Evolutionary conservation across 176 grass and related monocot species (phyloP), one percentile per base, ranked within the genome.

Genomic region (Neostapfia colusana): DNA sequence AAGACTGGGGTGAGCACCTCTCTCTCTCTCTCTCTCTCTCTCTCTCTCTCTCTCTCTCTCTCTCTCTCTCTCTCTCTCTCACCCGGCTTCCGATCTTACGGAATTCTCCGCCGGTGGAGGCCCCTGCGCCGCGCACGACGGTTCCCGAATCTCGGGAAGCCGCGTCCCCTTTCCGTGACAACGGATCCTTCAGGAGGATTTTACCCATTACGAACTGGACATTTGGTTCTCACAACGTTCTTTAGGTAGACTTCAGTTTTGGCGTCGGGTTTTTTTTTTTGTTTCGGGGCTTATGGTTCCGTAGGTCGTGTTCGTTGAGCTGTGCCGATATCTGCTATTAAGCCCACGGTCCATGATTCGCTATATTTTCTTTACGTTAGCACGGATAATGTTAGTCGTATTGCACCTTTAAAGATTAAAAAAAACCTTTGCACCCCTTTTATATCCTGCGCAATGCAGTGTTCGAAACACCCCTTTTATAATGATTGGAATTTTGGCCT

Each of bases 1-100:
- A 87, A 67, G 85, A 87, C 85, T 87, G 85, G 85, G 85, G 85
- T 87, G 50, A 87, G 79, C 74, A 5, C 49, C 39, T 72, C 63
- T 23, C 42, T 43, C 42, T 43, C 42, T 43, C 10, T 31, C 31
- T 3, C 31, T 31, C 31, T 31, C 43, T 45, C 7, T 39, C 61
- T 17, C 70, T 3, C 17, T 20, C 44, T 3, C 56, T 83, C 74
- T 72, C 10, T 24, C 18, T 12, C 18, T 8, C 0, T 61, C 17
- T 18, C n/a, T n/a, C n/a, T n/a, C n/a, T n/a, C n/a, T n/a, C n/a
- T n/a, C n/a, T n/a, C n/a, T n/a, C n/a, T n/a, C n/a, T n/a, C n/a
- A n/a, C n/a, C n/a, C n/a, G n/a, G n/a, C n/a, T n/a, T n/a, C n/a
- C n/a, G n/a, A n/a, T n/a, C 74, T 72, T 8, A 14, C 28, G 10